Base-by-base conservation (phyloP, 345 rosid species). In the Geranium rotundifolium region DNA sequence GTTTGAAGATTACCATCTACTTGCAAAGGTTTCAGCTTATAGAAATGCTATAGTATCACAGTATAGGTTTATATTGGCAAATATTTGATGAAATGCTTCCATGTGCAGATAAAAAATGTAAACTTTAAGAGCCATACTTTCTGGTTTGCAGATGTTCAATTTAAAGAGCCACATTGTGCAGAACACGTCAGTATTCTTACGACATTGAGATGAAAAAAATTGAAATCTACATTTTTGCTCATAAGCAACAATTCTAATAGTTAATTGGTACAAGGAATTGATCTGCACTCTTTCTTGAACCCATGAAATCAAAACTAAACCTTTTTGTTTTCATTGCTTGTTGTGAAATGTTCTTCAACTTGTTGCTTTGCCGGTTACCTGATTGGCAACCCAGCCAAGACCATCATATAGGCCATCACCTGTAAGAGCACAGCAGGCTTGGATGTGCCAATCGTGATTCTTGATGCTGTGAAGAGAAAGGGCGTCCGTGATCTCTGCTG, bases 381-480 rank as follows among this genome's bases (percentile, higher is more conserved):
- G 83, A 76, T 89, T 95, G 3, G 91, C 87, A 56, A 87, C 80
- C 97, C 98, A 92, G 54, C 92, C 91, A 7, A 90, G 83, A 60
- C 91, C 96, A 67, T 93, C 96, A 17, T 80, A 80, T 57, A 86
- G 76, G 63, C 95, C 99, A 19, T 93, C 96, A 18, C 96, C 97
- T 9, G 93, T 89, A 56, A 89, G 81, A 12, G 95, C 95, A 73
- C 90, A 82, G 46, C 96, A 87, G 63, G 97, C 85, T 85, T 90
- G 96, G 59, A 92, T 90, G 73, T 93, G 97, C 99, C 99, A 93
- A 65, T 92, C 96, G 63, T 92, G 96, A 69, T 79, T 92, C 82
- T 85, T 89, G 71, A 92, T 92, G 76, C 85, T 82, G 65, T 87
- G 98, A 63, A 92, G 99, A 18, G 91, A 85, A 29, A 90, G 91